phyloP scores from a whole-genome alignment of 2,329 filamentous ascomycete species.

The Pyrenophora graminea region DNA sequence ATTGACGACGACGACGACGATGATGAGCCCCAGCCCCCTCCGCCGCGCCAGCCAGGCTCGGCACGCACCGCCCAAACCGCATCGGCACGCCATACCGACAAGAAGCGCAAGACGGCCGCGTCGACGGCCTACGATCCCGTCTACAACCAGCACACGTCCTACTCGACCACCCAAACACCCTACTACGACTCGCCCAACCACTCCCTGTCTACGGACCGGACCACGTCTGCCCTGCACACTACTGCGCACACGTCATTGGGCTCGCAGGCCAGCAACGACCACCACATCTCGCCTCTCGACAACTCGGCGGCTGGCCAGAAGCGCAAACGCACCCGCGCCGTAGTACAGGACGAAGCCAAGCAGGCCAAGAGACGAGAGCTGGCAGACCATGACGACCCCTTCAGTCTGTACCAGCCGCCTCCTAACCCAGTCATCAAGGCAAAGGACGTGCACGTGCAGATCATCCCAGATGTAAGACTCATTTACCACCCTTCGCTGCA shows the following conservation, averaged over 20 bases:
- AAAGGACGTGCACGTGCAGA: constrained; percentile 63
- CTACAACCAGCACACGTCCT: constrained; percentile 71
- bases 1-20: constrained; percentile 58
- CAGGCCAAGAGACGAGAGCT: constrained; percentile 65
- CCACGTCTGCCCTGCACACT: constrained; percentile 77
- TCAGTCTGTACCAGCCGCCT: constrained; percentile 81
- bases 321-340: constrained; percentile 83
- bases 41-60: constrained; percentile 26
- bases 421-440: constrained; percentile 89
- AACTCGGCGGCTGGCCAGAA: constrained; percentile 77
- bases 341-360: constrained; percentile 80
- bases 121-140: constrained; percentile 68
- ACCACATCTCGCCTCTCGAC: constrained; percentile 65
- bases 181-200: constrained; percentile 70
- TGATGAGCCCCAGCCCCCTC: constrained; percentile 24
- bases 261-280: constrained; percentile 64
- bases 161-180: constrained; percentile 74
- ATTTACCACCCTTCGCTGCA: neutral
- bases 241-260: constrained; percentile 87
- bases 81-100: constrained; percentile 62
- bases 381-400: constrained; percentile 69
- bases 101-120: constrained; percentile 73
- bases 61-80: constrained; percentile 48
- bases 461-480: constrained; percentile 61
- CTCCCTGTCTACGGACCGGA: constrained; percentile 80